These are phyloP conservation scores for Paracamarosporium sp. DNA, from an alignment of 2,329 filamentous ascomycete genomes.

Conservation along the genomic window DNA sequence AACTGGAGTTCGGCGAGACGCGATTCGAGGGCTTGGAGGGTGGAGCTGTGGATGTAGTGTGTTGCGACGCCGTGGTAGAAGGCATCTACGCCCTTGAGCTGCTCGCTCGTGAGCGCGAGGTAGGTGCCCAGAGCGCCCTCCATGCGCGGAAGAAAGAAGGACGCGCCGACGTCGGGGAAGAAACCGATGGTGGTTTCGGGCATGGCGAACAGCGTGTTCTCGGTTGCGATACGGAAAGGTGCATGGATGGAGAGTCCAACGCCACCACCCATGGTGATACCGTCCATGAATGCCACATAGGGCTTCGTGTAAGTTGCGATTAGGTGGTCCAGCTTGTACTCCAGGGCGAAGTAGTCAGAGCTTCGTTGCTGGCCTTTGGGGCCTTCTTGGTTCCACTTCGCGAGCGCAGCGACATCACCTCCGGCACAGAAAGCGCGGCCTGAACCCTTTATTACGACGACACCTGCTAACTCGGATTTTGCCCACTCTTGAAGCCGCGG, in stretches of 20 bases:
- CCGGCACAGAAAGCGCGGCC: constrained; percentile 91
- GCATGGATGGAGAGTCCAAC: constrained; percentile 94
- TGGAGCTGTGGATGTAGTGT: constrained; percentile 93
- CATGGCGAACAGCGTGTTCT: constrained; percentile 96
- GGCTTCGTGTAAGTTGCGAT: constrained; percentile 95
- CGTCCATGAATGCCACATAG: constrained; percentile 95
- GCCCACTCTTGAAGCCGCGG: constrained; percentile 91
- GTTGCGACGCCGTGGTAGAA: constrained; percentile 94
- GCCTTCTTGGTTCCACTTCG: constrained; percentile 72
- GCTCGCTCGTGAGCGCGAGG: constrained; percentile 88
- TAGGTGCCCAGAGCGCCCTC: constrained; percentile 89
- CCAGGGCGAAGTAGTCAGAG: constrained; percentile 85
- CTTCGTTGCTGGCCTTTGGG: constrained; percentile 75
- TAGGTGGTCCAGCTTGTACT: constrained; percentile 95
- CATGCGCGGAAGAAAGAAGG: constrained; percentile 92
- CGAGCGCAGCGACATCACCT: constrained; percentile 85
- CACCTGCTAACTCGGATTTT: constrained; percentile 91
- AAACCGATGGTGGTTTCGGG: constrained; percentile 98
- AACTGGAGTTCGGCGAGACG: constrained; percentile 91
- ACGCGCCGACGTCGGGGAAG: constrained; percentile 96
- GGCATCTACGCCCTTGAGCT: constrained; percentile 80
- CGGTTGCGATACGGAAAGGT: constrained; percentile 94
- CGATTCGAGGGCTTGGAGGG: constrained; percentile 78
- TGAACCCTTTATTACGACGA: constrained; percentile 89
- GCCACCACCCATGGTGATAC: constrained; percentile 97